Evolutionary conservation across 1,284 basidiomycete species (phyloP).

Genomic region (Sanguinoderma infundibulare): DNA sequence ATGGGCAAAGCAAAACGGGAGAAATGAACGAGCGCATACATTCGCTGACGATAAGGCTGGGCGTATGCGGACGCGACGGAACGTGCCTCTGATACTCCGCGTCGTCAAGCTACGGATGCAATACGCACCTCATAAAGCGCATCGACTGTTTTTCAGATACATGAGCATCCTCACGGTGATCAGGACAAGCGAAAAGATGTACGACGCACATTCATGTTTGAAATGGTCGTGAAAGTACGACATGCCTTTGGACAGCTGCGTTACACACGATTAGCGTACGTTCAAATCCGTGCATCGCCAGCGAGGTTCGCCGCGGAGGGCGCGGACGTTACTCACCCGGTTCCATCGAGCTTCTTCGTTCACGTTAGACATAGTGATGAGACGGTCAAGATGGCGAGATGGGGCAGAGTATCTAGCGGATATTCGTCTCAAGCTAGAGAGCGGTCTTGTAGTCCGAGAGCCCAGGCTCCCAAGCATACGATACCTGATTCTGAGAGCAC

Average conservation of each 20-base stretch:
- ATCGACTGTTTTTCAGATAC: slow-evolving; percentile 24
- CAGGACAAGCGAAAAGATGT: neutral
- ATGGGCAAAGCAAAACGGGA: no score
- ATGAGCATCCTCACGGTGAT: neutral
- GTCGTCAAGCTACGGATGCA: neutral
- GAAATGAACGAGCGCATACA: neutral
- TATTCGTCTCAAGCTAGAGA: neutral
- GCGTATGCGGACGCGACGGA: neutral
- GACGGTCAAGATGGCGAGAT: neutral
- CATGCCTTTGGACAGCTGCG: slow-evolving; percentile 33
- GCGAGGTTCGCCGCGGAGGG: neutral
- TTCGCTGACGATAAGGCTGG: neutral
- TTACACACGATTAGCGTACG: neutral
- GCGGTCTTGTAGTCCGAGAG: neutral
- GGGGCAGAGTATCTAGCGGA: neutral
- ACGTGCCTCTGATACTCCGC: no score
- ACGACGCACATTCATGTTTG: slow-evolving; percentile 38
- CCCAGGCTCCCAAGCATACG: neutral
- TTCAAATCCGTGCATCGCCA: no score
- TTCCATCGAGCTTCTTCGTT: slow-evolving; percentile 22
- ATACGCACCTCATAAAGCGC: slow-evolving; percentile 31
- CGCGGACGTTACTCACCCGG: slow-evolving; percentile 8
- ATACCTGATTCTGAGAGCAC: neutral
- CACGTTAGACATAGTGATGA: slow-evolving; percentile 7
- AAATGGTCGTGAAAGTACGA: slow-evolving; percentile 35